These are phyloP conservation scores for Tuber aestivum DNA, from an alignment of 495 filamentous ascomycete genomes.

Conservation along the genomic window DNA sequence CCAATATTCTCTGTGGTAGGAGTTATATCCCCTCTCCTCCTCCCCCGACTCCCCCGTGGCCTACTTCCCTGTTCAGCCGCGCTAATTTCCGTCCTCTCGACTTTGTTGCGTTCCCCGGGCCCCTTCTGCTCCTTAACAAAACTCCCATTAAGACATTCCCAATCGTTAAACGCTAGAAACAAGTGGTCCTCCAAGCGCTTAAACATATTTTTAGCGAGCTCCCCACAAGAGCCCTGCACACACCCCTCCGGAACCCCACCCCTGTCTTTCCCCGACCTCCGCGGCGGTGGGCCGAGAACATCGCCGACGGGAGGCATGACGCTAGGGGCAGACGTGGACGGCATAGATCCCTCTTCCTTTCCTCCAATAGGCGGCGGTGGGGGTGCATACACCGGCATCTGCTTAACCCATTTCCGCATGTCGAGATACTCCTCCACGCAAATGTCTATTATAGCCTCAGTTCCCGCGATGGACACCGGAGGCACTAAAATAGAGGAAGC, in stretches of 20 bases:
- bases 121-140: conserved; percentile 31
- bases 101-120: not conserved
- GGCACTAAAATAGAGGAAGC: not conserved
- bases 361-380: conserved; percentile 23
- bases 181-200: conserved; percentile 71
- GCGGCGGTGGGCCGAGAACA: not conserved
- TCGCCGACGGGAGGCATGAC: not conserved
- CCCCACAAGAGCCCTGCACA: conserved; percentile 4
- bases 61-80: not conserved
- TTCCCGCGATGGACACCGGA: conserved; percentile 25
- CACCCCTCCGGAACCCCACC: not conserved
- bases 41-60: conserved; percentile 5
- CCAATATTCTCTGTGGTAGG: conserved; percentile 36
- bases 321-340: not conserved
- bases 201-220: conserved; percentile 51
- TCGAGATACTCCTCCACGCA: conserved; percentile 30
- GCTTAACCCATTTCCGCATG: conserved; percentile 25
- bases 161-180: conserved; percentile 58
- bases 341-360: conserved; percentile 1
- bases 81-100: not conserved
- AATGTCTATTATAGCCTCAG: conserved; percentile 29
- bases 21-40: conserved; percentile 21
- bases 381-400: conserved; percentile 29
- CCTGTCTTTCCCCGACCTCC: not conserved
- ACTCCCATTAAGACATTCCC: conserved; percentile 60